Evolutionary conservation across 306 rosid genomes (phyloP).

Genomic region (Lathyrus sativus): DNA sequence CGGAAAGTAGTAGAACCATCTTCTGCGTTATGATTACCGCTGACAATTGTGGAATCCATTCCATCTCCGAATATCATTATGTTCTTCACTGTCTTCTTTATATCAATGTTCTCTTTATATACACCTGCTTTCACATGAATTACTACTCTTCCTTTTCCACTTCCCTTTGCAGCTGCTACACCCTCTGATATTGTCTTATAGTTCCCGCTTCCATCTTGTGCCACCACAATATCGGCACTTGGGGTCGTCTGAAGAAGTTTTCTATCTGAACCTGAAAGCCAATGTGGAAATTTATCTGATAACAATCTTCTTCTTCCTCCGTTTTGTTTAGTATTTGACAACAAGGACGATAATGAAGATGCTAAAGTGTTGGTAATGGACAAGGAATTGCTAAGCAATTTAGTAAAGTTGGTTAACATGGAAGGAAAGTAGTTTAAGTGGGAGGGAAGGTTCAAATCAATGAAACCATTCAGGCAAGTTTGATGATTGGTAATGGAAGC

Average conservation of each 20-base stretch:
- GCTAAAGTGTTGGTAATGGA: conserved; percentile 48
- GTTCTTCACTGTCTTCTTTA: conserved; percentile 50
- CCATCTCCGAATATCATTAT: conserved; percentile 84
- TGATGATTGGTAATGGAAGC: conserved; percentile 77
- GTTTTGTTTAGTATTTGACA: conserved; percentile 20
- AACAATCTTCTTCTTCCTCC: conserved; percentile 51
- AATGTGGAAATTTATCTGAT: conserved; percentile 47
- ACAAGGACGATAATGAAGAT: neutral
- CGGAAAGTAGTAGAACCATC: conserved; percentile 64
- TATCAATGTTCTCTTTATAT: conserved; percentile 59
- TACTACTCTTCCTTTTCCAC: conserved; percentile 50
- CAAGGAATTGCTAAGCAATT: conserved; percentile 73
- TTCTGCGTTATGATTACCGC: conserved; percentile 37
- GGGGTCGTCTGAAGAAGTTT: conserved; percentile 49
- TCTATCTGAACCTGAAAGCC: conserved; percentile 61
- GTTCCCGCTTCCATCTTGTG: conserved; percentile 71
- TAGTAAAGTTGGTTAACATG: conserved; percentile 61
- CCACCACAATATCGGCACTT: conserved; percentile 59
- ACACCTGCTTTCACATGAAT: conserved; percentile 74
- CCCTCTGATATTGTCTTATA: conserved; percentile 62
- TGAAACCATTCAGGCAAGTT: conserved; percentile 76
- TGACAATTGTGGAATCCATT: conserved; percentile 60
- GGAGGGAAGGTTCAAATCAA: conserved; percentile 48
- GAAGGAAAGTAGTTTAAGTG: conserved; percentile 48
- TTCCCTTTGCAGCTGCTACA: conserved; percentile 44